phyloP scores from a whole-genome alignment of 768 basidiomycete genomes.

The Kwoniella botswanensis region DNA sequence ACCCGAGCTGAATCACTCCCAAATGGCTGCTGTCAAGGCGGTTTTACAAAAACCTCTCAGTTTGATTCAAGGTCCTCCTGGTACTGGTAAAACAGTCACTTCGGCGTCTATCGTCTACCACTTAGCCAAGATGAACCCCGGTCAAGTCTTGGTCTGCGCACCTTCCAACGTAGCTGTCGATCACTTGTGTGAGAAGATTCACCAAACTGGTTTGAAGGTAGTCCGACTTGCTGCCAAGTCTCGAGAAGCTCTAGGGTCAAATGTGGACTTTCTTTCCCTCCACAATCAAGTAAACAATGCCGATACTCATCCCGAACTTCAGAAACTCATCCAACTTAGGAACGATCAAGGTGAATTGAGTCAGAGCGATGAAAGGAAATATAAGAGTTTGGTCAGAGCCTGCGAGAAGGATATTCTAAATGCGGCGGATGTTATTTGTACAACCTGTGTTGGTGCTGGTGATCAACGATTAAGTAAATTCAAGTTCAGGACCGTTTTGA shows the following conservation, averaged over 20 bases:
- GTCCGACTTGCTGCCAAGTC: slow-evolving; percentile 98
- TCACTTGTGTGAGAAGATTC: slow-evolving; percentile 98
- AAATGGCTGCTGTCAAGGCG: slow-evolving; percentile 99
- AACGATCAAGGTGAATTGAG: slow-evolving; percentile 97
- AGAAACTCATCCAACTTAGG: slow-evolving; percentile 97
- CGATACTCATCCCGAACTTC: slow-evolving; percentile 92
- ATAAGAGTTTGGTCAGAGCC: slow-evolving; percentile 90
- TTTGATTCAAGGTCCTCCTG: slow-evolving; percentile 97
- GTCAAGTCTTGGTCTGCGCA: slow-evolving; percentile 97
- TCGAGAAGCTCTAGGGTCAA: slow-evolving; percentile 96
- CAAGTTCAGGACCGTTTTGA: slow-evolving; percentile 97
- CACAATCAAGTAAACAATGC: slow-evolving; percentile 98
- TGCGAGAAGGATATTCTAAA: slow-evolving; percentile 97
- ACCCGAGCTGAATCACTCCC: slow-evolving; percentile 97
- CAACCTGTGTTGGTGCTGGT: slow-evolving; percentile 96
- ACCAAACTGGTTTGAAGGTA: slow-evolving; percentile 97
- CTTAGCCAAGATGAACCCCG: slow-evolving; percentile 98
- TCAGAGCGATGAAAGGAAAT: slow-evolving; percentile 95
- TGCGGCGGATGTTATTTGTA: slow-evolving; percentile 97
- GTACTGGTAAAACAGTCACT: slow-evolving; percentile 98
- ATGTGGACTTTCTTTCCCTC: slow-evolving; percentile 87
- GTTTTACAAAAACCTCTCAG: slow-evolving; percentile 97
- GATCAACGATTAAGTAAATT: slow-evolving; percentile 94
- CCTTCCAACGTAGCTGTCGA: slow-evolving; percentile 99
- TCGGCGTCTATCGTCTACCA: slow-evolving; percentile 99